Evolutionary conservation across 106 monocot species (phyloP).

Genomic region (Acorus calamus): DNA sequence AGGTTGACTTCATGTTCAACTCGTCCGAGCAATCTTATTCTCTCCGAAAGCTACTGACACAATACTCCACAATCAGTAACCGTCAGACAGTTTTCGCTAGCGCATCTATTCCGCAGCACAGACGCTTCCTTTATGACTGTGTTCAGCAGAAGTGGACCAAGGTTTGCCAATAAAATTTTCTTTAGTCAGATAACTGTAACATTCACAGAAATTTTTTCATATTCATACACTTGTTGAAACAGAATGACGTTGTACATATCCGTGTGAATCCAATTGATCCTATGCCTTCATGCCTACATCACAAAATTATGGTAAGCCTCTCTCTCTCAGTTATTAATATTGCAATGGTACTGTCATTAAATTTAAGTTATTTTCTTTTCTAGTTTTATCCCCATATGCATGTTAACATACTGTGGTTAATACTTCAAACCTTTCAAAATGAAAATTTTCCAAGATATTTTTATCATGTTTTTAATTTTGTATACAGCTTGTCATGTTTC

Average conservation of each 20-base stretch:
- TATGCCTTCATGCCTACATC: conserved; percentile 63
- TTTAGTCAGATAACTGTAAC: background rate
- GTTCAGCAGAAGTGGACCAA: conserved; percentile 95
- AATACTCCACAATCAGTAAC: conserved; percentile 44
- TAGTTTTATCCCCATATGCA: too few relatives aligned
- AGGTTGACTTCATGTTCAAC: conserved; percentile 88
- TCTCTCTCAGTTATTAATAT: too few relatives aligned
- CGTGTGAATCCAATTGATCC: conserved; percentile 85
- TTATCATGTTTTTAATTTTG: too few relatives aligned
- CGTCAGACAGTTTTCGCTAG: conserved; percentile 89
- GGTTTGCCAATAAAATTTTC: conserved; percentile 27
- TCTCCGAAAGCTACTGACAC: conserved; percentile 71
- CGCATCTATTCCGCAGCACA: conserved; percentile 94
- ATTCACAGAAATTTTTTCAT: too few relatives aligned
- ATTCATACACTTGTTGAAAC: conserved; percentile 10
- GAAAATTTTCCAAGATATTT: too few relatives aligned
- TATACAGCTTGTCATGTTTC: background rate
- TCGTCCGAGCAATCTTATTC: conserved; percentile 65
- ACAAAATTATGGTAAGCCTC: conserved; percentile 70
- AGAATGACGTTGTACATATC: conserved; percentile 84
- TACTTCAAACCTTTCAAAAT: too few relatives aligned
- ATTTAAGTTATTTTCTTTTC: too few relatives aligned
- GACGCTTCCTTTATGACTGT: conserved; percentile 74
- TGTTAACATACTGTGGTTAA: too few relatives aligned
- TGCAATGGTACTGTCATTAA: too few relatives aligned